Percentiles rank a stretch among this genome's conserved stretches.
Evolutionary conservation across 371 early-diverging fungal genomes (phyloP).

Genomic region (Batkoa obscura): DNA sequence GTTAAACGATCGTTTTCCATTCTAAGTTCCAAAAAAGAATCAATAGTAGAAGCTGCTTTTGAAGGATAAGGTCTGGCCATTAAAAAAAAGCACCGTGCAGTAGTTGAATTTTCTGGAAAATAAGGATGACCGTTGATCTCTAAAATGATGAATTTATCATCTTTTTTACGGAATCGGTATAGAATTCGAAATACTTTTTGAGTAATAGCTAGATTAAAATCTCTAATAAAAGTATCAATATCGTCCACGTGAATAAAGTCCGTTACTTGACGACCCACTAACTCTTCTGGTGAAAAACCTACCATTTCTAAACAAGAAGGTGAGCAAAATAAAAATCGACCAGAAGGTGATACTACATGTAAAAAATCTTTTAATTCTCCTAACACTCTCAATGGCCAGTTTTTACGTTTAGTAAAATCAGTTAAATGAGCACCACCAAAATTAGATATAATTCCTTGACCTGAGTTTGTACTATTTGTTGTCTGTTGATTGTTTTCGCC

Average conservation of each 20-base stretch:
- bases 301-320: conserved; percentile 27
- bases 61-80: conserved; percentile 28
- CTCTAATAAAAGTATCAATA: conserved; percentile 23
- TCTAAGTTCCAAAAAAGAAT: conserved; percentile 29
- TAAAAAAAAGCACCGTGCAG: conserved; percentile 21
- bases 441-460: conserved; percentile 12
- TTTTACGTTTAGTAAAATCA: conserved; percentile 27
- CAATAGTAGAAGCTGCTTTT: conserved; percentile 22
- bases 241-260: conserved; percentile 40
- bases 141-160: conserved; percentile 21
- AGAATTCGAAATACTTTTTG: conserved; percentile 19
- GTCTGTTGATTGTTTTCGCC: not conserved
- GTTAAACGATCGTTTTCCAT: conserved; percentile 28
- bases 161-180: conserved; percentile 28
- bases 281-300: conserved; percentile 35
- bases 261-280: conserved; percentile 24
- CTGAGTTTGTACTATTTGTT: not conserved
- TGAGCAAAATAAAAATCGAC: conserved; percentile 31
- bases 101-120: conserved; percentile 13
- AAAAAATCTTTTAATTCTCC: conserved; percentile 36
- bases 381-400: conserved; percentile 30
- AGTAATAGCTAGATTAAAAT: conserved; percentile 22
- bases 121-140: conserved; percentile 27
- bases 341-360: conserved; percentile 32
- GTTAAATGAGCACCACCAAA: conserved; percentile 10